These are phyloP conservation scores for Cyberlindnera japonica DNA, from an alignment of 805 yeast species.

Conservation along the genomic window DNA sequence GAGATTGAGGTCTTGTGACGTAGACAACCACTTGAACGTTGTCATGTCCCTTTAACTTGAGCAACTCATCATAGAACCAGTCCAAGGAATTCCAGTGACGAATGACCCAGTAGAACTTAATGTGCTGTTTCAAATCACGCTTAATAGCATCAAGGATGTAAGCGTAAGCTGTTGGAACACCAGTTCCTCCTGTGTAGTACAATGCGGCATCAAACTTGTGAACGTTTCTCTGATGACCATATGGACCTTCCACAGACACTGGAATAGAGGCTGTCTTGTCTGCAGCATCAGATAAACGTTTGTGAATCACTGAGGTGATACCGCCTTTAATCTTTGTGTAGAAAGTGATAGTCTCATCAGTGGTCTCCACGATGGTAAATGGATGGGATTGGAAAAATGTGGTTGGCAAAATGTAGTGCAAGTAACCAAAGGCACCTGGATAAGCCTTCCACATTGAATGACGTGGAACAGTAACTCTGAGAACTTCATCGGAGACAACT, in stretches of 20 bases:
- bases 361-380: conserved; percentile 52
- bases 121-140: conserved; percentile 25
- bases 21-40: conserved; percentile 18
- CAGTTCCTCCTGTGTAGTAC: conserved; percentile 50
- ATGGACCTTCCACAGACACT: conserved; percentile 61
- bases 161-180: conserved; percentile 47
- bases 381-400: conserved; percentile 74
- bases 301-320: conserved; percentile 32
- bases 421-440: conserved; percentile 58
- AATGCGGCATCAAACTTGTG: conserved; percentile 36
- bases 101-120: conserved; percentile 63
- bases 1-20: conserved; percentile 22
- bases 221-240: conserved; percentile 42
- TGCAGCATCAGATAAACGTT: conserved; percentile 28
- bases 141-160: conserved; percentile 32
- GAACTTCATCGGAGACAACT: conserved; percentile 37
- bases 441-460: conserved; percentile 46
- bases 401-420: conserved; percentile 49
- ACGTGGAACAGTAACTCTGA: conserved; percentile 37
- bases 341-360: conserved; percentile 37
- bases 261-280: conserved; percentile 23
- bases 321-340: conserved; percentile 56
- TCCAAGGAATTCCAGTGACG: conserved; percentile 47
- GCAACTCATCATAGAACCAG: conserved; percentile 49
- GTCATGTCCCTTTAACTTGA: conserved; percentile 24